These are phyloP conservation scores for Prunus kanzakura DNA, from an alignment of 306 rosid species.

Conservation along the genomic window DNA sequence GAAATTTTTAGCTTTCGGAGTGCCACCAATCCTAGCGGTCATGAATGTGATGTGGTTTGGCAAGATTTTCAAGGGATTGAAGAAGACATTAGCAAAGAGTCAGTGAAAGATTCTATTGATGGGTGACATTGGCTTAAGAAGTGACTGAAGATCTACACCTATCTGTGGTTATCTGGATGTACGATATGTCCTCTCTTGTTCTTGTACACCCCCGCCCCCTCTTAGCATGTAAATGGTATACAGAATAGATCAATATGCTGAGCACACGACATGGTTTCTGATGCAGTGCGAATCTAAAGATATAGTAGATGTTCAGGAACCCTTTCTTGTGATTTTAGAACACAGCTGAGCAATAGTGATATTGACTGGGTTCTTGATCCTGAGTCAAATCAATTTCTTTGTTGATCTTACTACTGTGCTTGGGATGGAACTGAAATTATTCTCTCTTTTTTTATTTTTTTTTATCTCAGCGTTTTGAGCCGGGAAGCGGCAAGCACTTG, in stretches of 20 bases:
- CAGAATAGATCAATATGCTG: background rate
- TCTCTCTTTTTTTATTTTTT: fast-evolving
- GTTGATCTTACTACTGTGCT: background rate
- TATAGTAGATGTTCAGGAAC: background rate
- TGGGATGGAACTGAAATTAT: background rate
- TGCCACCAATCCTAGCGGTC: conserved; percentile 57
- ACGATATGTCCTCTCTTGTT: background rate
- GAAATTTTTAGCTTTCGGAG: conserved; percentile 50
- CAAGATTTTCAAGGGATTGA: conserved; percentile 78
- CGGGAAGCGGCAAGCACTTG: background rate
- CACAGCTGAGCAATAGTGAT: background rate
- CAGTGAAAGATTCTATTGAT: conserved; percentile 39
- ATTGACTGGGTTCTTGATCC: background rate
- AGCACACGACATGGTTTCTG: background rate
- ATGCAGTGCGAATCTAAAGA: background rate
- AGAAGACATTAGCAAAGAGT: conserved; percentile 83
- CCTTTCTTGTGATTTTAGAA: background rate
- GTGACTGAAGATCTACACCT: background rate
- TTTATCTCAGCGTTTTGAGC: background rate
- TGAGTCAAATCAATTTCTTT: background rate
- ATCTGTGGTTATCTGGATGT: background rate
- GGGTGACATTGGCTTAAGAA: background rate
- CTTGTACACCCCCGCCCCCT: background rate
- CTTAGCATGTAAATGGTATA: conserved; percentile 5
- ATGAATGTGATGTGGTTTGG: conserved; percentile 95